Conservation (phyloP, 1,284 basidiomycete genomes). For the Dichomitus squalens region DNA sequence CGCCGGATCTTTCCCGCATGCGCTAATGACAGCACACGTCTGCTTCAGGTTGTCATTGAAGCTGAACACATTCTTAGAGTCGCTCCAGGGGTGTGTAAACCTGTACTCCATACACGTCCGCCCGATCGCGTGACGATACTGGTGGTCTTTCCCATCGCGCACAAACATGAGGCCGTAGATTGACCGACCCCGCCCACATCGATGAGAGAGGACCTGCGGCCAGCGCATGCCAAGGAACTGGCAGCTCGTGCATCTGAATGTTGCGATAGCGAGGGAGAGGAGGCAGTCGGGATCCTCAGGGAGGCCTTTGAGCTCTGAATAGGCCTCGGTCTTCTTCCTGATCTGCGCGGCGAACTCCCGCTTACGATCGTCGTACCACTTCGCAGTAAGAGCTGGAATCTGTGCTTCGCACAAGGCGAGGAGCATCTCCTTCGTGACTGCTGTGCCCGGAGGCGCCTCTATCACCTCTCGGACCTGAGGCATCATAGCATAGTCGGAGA, state of each 20-base stretch:
- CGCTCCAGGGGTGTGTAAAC: background rate
- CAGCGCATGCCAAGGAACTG: conserved; percentile 1
- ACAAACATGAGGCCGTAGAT: background rate
- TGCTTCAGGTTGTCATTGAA: conserved; percentile 9
- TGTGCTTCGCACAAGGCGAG: background rate
- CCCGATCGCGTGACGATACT: background rate
- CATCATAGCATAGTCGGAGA: background rate
- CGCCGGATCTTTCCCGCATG: conserved; percentile 42
- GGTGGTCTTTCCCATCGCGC: background rate
- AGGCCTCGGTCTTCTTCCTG: background rate
- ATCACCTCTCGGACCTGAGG: background rate
- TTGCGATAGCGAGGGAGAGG: conserved; percentile 8
- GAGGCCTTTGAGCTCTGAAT: background rate
- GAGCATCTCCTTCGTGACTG: background rate
- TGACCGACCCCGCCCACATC: background rate
- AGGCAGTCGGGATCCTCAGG: background rate
- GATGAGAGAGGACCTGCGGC: conserved; percentile 11
- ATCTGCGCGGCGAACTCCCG: background rate
- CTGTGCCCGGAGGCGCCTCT: background rate
- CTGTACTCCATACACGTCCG: background rate
- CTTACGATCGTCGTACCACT: conserved; percentile 1
- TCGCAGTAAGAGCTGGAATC: background rate
- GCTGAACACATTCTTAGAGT: background rate
- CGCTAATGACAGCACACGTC: conserved; percentile 36
- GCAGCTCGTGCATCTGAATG: conserved; percentile 6